Conservation (phyloP, 169 alveolate species). For the Plasmodium knowlesi region DNA sequence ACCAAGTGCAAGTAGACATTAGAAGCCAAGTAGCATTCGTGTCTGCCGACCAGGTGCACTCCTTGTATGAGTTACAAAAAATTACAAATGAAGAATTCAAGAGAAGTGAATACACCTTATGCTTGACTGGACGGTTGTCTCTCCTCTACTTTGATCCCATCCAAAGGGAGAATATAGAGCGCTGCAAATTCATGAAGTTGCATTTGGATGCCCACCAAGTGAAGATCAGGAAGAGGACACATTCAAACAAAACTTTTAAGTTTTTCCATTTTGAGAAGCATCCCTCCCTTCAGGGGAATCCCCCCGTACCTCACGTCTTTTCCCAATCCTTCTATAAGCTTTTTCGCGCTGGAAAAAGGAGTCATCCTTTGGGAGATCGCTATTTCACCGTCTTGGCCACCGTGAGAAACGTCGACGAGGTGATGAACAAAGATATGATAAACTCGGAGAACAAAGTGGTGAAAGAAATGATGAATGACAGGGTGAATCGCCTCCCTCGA, state of each 20-base stretch:
- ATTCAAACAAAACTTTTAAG: conserved; percentile 3
- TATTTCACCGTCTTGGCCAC: background rate
- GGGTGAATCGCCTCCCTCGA: background rate
- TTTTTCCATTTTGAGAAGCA: background rate
- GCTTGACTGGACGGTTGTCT: background rate
- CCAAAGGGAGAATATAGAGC: conserved; percentile 15
- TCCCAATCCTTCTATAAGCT: background rate
- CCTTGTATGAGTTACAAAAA: background rate
- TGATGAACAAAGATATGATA: background rate
- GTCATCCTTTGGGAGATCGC: background rate
- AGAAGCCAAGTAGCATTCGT: conserved; percentile 6
- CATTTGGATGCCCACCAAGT: conserved; percentile 15
- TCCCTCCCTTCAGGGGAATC: background rate
- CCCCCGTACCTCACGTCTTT: background rate
- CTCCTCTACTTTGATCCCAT: conserved; percentile 37
- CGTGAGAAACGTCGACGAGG: conserved; percentile 17
- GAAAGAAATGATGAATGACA: background rate
- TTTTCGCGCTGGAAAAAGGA: background rate
- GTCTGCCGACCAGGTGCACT: background rate
- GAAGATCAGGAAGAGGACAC: conserved; percentile 3
- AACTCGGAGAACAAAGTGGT: background rate
- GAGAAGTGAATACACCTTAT: conserved; percentile 10
- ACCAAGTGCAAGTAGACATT: background rate
- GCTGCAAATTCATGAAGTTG: conserved; percentile 4
- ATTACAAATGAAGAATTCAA: conserved; percentile 2